Percentiles rank a stretch among this genome's conserved stretches.
These are phyloP conservation scores for Alternaria conjuncta DNA, from an alignment of 2,329 filamentous ascomycete genomes.

Conservation along the genomic window DNA sequence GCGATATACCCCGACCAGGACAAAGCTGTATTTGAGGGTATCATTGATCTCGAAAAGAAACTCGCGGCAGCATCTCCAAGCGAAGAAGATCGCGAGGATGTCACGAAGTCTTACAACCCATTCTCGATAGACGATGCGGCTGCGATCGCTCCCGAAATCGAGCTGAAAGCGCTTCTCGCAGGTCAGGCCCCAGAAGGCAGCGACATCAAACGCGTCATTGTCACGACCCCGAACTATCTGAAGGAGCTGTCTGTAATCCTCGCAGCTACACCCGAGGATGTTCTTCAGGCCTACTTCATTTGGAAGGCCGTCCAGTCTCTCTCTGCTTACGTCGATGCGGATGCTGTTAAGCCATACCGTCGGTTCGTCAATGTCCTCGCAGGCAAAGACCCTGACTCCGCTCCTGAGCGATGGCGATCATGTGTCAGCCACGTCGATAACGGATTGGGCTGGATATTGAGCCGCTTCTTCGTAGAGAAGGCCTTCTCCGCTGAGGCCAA, in stretches of 20 bases:
- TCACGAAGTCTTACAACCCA: slow-evolving; percentile 72
- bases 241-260: slow-evolving; percentile 64
- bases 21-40: slow-evolving; percentile 45
- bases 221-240: slow-evolving; percentile 66
- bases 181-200: slow-evolving; percentile 60
- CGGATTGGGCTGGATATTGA: slow-evolving; percentile 70
- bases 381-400: slow-evolving; percentile 68
- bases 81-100: slow-evolving; percentile 64
- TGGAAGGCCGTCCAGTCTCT: slow-evolving; percentile 68
- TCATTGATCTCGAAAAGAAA: slow-evolving; percentile 63
- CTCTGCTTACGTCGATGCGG: slow-evolving; percentile 62
- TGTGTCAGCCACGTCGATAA: slow-evolving; percentile 66
- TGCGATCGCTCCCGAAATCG: slow-evolving; percentile 63
- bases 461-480: slow-evolving; percentile 73
- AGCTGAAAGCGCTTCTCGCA: slow-evolving; percentile 60
- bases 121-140: slow-evolving; percentile 63
- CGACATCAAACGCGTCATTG: slow-evolving; percentile 61
- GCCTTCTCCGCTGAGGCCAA: slow-evolving; percentile 72
- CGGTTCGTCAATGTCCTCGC: slow-evolving; percentile 66
- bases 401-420: slow-evolving; percentile 69
- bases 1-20: slow-evolving; percentile 32
- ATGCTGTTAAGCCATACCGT: slow-evolving; percentile 64
- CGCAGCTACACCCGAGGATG: slow-evolving; percentile 59
- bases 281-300: slow-evolving; percentile 66
- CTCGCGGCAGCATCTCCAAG: slow-evolving; percentile 66